phyloP scores from a whole-genome alignment of 805 yeast genomes.

The Groenewaldozyma salmanticensis region DNA sequence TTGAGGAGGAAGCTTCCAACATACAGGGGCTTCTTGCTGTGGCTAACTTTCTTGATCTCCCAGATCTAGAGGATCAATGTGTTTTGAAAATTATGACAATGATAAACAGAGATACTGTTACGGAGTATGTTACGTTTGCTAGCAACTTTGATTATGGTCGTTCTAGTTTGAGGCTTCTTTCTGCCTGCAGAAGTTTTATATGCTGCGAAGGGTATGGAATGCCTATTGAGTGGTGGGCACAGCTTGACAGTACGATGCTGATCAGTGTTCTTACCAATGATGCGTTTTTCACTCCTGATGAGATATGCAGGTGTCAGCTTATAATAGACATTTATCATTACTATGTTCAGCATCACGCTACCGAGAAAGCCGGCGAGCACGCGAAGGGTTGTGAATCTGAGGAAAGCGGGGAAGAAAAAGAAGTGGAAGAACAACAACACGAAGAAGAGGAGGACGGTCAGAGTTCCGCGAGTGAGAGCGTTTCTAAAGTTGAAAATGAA shows the following conservation, averaged over 20 bases:
- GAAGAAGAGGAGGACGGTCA: background rate
- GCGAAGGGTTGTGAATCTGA: too few relatives aligned
- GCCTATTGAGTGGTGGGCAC: conserved; percentile 39
- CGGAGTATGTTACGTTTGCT: conserved; percentile 31
- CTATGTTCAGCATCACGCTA: too few relatives aligned
- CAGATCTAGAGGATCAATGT: conserved; percentile 32
- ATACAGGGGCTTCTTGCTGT: conserved; percentile 33
- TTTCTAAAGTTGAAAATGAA: background rate
- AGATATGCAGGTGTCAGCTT: conserved; percentile 47
- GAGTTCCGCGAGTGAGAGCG: background rate
- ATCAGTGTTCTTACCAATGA: conserved; percentile 39
- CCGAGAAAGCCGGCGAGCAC: too few relatives aligned
- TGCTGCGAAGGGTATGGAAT: conserved; percentile 42
- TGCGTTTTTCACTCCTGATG: conserved; percentile 44
- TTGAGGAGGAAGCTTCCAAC: conserved; percentile 27
- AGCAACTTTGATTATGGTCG: conserved; percentile 34
- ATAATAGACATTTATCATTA: conserved; percentile 33
- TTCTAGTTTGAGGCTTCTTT: conserved; percentile 37
- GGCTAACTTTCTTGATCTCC: conserved; percentile 41
- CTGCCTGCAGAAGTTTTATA: conserved; percentile 37
- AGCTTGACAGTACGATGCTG: conserved; percentile 34
- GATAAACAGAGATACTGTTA: conserved; percentile 31
- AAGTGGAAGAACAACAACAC: background rate
- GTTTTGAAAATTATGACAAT: conserved; percentile 4
- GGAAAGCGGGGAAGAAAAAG: background rate